These are phyloP conservation scores for Halophytophthora batemanensis DNA, from an alignment of 352 stramenopile genomes.

Conservation along the genomic window DNA sequence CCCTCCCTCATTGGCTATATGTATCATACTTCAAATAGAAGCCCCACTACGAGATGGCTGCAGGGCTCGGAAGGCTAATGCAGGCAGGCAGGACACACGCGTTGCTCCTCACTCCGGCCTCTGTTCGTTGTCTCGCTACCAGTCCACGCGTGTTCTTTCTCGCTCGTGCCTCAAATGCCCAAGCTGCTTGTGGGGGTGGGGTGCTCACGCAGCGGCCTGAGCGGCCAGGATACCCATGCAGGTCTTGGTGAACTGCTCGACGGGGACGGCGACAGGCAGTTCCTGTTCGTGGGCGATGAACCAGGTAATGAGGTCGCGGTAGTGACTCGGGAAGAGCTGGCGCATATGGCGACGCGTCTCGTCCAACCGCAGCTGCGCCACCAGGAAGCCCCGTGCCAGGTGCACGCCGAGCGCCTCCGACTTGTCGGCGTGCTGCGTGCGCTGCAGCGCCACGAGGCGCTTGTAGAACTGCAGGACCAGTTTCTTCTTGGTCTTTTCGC, in stretches of 20 bases:
- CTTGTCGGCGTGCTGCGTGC: constrained; percentile 36
- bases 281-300: constrained; percentile 39
- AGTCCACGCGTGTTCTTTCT: background rate
- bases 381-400: constrained; percentile 42
- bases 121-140: too few species aligned
- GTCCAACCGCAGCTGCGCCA: constrained; percentile 39
- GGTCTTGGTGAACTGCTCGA: constrained; percentile 28
- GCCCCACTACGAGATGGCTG: background rate
- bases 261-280: constrained; percentile 23
- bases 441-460: constrained; percentile 52
- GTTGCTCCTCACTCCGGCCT: too few species aligned
- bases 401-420: constrained; percentile 19
- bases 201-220: constrained; percentile 19
- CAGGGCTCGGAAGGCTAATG: background rate
- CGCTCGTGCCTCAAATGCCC: constrained; percentile 1
- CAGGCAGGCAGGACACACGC: too few species aligned
- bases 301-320: constrained; percentile 49
- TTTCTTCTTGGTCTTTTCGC: constrained; percentile 58
- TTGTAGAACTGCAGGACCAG: constrained; percentile 51
- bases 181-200: constrained; percentile 7
- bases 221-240: constrained; percentile 44
- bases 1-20: too few species aligned
- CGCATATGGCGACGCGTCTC: constrained; percentile 48
- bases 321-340: constrained; percentile 52
- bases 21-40: background rate